These are phyloP conservation scores for Podospora conica DNA, from an alignment of 495 filamentous ascomycete species.

Conservation along the genomic window DNA sequence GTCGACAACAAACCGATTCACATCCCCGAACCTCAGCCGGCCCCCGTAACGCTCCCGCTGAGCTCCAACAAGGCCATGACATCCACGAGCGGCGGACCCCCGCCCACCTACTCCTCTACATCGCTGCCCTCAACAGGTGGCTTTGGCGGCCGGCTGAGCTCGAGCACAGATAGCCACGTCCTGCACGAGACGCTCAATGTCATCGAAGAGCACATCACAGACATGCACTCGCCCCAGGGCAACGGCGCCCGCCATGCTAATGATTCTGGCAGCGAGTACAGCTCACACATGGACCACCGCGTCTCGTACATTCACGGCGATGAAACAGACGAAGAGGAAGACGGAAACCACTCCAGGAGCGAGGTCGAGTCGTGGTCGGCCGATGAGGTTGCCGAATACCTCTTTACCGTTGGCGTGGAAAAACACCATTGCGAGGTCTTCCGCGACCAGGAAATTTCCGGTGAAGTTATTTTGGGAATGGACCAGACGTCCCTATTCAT, in stretches of 20 bases:
- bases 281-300: constrained; percentile 66
- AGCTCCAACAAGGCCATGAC: constrained; percentile 31
- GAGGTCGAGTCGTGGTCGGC: constrained; percentile 72
- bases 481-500: constrained; percentile 87
- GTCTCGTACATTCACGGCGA: constrained; percentile 86
- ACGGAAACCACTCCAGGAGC: constrained; percentile 48
- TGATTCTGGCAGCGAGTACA: constrained; percentile 87
- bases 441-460: constrained; percentile 90
- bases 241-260: constrained; percentile 52
- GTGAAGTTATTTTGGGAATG: constrained; percentile 90
- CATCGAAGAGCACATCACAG: constrained; percentile 96
- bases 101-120: constrained; percentile 18
- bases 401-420: constrained; percentile 77
- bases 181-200: constrained; percentile 96
- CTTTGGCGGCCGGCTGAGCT: constrained; percentile 25
- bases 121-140: constrained; percentile 16
- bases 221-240: constrained; percentile 68
- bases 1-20: constrained; percentile 38
- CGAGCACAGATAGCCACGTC: constrained; percentile 64
- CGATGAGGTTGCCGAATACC: constrained; percentile 72
- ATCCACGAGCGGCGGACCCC: constrained; percentile 11
- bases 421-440: constrained; percentile 86
- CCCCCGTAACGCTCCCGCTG: constrained; percentile 33
- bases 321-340: constrained; percentile 70
- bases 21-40: constrained; percentile 28